These are phyloP conservation scores for Perkinsus marinus DNA, from an alignment of 169 alveolate species.

Conservation along the genomic window DNA sequence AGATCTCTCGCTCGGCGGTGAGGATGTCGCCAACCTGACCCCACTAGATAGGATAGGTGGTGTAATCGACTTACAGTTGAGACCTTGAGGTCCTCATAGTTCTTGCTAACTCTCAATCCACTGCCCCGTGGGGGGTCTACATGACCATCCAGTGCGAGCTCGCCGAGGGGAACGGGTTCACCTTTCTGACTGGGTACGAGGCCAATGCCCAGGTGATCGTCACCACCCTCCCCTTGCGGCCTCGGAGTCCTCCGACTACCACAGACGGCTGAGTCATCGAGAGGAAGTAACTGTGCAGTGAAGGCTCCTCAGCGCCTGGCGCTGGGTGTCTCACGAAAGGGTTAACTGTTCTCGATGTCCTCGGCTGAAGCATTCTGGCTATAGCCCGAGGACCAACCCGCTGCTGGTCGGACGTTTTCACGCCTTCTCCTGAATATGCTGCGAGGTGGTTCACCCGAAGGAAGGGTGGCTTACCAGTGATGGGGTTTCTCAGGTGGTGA, in stretches of 20 bases:
- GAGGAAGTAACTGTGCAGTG: too few species aligned
- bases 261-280: too few species aligned
- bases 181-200: neutral
- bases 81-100: neutral
- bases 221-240: too few species aligned
- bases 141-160: neutral
- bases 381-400: neutral
- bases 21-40: neutral
- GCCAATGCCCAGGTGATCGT: too few species aligned
- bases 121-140: neutral
- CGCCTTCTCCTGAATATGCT: neutral
- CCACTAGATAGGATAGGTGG: neutral
- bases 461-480: neutral
- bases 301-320: too few species aligned
- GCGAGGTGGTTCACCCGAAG: neutral
- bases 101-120: neutral
- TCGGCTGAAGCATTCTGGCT: neutral
- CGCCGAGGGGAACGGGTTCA: neutral
- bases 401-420: neutral
- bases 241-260: too few species aligned
- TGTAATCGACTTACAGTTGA: neutral
- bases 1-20: too few species aligned
- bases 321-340: too few species aligned
- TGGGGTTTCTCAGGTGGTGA: neutral
- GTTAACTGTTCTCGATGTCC: too few species aligned